Evolutionary conservation across 164 flowering plant species (phyloP).

Genomic region (Taxillus chinensis): DNA sequence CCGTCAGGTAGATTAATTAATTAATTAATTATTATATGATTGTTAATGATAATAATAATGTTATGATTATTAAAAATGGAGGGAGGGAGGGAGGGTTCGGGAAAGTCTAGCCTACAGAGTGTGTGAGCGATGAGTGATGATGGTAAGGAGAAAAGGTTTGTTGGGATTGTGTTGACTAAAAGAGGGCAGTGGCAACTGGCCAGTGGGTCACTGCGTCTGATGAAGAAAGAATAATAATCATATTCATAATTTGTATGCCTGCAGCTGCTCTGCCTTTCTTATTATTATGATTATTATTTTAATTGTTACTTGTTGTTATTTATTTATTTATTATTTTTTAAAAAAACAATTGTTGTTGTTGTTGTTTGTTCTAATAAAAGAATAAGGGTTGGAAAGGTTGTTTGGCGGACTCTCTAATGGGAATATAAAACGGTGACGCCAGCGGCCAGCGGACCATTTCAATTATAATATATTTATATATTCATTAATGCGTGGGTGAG

Average conservation of each 20-base stretch:
- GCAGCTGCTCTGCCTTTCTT: no score
- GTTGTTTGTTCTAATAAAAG: no score
- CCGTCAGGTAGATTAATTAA: no score
- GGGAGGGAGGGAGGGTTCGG: no score
- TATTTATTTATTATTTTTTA: no score
- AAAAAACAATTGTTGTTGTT: no score
- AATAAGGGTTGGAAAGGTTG: constrained; percentile 25
- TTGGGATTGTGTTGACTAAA: constrained; percentile 69
- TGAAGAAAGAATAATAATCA: constrained; percentile 30
- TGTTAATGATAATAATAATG: neutral
- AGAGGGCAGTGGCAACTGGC: constrained; percentile 2
- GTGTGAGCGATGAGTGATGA: neutral
- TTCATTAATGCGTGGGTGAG: no score
- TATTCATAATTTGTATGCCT: neutral
- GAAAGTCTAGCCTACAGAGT: neutral
- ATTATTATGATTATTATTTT: no score
- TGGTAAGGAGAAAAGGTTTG: constrained; percentile 22
- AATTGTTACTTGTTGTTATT: no score
- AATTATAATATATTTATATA: no score
- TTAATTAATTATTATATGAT: neutral
- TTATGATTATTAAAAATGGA: no score
- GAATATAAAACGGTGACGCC: constrained; percentile 24
- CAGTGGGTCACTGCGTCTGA: no score
- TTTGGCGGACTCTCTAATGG: constrained; percentile 21
- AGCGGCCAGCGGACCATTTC: neutral